phyloP scores from a whole-genome alignment of 176 grass and related monocot genomes.

The Oryza australiensis region DNA sequence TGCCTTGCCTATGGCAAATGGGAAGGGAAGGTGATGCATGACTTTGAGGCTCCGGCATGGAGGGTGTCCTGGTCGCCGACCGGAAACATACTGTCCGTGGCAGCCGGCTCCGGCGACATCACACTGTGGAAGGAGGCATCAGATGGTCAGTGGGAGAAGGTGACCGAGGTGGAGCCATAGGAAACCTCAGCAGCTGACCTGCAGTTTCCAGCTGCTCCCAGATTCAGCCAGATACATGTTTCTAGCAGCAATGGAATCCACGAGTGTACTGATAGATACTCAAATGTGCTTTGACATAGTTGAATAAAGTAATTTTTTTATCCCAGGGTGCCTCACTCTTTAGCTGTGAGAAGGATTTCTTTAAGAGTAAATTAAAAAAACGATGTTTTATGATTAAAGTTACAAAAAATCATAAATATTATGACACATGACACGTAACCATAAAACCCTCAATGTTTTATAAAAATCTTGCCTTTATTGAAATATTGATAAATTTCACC shows the following conservation, averaged over 20 bases:
- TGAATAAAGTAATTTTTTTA: neutral
- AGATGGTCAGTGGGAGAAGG: constrained; percentile 63
- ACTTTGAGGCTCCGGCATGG: constrained; percentile 66
- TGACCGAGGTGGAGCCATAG: constrained; percentile 37
- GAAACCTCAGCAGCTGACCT: neutral
- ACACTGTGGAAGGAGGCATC: constrained; percentile 77
- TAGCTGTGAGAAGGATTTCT: no score
- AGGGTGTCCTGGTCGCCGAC: constrained; percentile 81
- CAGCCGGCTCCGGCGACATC: constrained; percentile 59
- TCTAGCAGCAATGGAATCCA: neutral
- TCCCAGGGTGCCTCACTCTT: no score
- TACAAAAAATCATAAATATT: no score
- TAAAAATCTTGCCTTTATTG: no score
- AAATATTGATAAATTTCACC: no score
- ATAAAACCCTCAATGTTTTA: no score
- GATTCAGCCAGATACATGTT: neutral
- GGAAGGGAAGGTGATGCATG: constrained; percentile 67
- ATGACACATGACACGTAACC: no score
- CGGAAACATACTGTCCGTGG: constrained; percentile 67
- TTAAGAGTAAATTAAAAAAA: no score
- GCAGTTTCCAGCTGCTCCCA: neutral
- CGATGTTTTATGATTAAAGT: no score
- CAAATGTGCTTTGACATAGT: neutral
- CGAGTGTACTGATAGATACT: neutral
- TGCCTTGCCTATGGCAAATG: constrained; percentile 63